These are phyloP conservation scores for Nothomitra cinnamomea DNA, from an alignment of 2,329 filamentous ascomycete species.

Conservation along the genomic window DNA sequence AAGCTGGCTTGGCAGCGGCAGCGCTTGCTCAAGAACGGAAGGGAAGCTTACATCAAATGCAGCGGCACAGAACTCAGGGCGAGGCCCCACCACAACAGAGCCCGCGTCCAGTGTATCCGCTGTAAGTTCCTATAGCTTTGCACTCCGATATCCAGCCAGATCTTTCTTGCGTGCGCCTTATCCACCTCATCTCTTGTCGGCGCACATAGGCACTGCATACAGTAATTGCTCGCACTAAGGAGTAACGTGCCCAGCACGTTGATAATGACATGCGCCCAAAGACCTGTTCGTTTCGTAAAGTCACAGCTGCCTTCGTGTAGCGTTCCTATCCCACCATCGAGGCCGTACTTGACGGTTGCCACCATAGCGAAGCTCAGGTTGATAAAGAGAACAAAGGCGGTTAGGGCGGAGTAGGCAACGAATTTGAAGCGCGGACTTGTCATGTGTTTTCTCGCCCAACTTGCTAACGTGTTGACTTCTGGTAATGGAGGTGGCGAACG, in stretches of 20 bases:
- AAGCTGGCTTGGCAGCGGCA: not conserved
- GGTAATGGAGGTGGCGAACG: too few species aligned
- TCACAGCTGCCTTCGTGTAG: not conserved
- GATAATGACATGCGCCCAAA: constrained; percentile 19
- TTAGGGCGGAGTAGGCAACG: not conserved
- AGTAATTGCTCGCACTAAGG: constrained; percentile 19
- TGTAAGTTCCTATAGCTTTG: constrained; percentile 16
- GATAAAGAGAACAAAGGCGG: not conserved
- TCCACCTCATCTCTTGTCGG: constrained; percentile 20
- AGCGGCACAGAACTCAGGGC: constrained; percentile 13
- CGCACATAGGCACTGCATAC: constrained; percentile 20
- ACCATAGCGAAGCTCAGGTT: not conserved
- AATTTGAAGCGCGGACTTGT: not conserved
- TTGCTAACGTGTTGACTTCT: too few species aligned
- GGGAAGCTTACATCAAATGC: constrained; percentile 12
- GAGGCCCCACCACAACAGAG: constrained; percentile 13
- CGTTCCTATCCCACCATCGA: not conserved
- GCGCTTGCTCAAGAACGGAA: not conserved
- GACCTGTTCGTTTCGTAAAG: not conserved
- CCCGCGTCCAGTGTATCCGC: constrained; percentile 6
- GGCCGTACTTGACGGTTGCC: not conserved
- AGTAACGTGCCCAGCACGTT: constrained; percentile 20
- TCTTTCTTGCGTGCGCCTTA: constrained; percentile 15
- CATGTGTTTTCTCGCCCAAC: too few species aligned
- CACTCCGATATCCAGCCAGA: constrained; percentile 19